Base-by-base conservation (phyloP, 768 basidiomycete genomes). In the Piloderma croceum region DNA sequence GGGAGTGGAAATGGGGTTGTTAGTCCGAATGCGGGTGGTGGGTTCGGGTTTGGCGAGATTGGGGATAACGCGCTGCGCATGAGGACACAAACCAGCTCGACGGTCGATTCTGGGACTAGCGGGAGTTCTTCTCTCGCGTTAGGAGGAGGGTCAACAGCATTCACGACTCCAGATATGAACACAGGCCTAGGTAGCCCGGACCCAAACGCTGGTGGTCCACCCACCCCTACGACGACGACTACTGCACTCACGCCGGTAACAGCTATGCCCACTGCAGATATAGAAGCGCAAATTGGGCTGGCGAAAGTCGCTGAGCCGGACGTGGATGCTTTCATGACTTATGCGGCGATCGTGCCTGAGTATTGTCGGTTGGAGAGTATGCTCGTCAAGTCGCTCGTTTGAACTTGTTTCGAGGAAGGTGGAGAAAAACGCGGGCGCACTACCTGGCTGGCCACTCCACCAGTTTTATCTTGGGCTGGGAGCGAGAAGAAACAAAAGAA, bases 261-360 rank as follows among this genome's bases (percentile, higher is more conserved):
- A 10, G 79, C 86, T 20, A 65, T 90, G 39, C 74, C 78, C 12
- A 89, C 87, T 1, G 67, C 71, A 3, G 86, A 89, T 45, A 67
- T 71, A 12, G 88, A 90, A 62, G 69, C 76, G 23, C 83, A 85
- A 61, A 67, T 83, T 24, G 89, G 89, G 12, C 60, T 90, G 34
- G 81, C 77, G 23, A 89, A 88, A 60, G 81, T 90, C 5, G 87
- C 89, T 0, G 86, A 89, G 44, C 77, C 88, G 11, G 89, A 91
- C 56, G 63, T 78, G 39, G 89, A 91, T 59, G 81, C 87, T 41
- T 89, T 89, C 61, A 75, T 87, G 77, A 76, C 82, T 0, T 91
- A 91, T 56, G 86, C 87, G 15, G 77, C 85, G 24, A 83, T 90
- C 56, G 82, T 90, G 13, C 83, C 86, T 20, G 89, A 91, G 63